phyloP scores from a whole-genome alignment of 2,329 filamentous ascomycete species.

The Fusarium redolens region DNA sequence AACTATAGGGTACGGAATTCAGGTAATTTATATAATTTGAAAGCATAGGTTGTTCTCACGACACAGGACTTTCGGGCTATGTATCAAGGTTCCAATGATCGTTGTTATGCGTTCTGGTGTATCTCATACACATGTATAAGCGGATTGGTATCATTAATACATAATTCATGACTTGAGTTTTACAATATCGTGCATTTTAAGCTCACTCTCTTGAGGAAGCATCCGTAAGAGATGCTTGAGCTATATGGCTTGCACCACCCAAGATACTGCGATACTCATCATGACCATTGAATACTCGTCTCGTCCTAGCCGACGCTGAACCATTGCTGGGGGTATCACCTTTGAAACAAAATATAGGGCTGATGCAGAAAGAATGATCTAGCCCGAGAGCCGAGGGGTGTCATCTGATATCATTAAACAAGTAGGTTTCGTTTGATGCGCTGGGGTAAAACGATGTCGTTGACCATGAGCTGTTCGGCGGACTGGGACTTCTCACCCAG shows the following conservation, averaged over 20 bases:
- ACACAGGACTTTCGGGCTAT: not conserved
- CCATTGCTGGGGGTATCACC: slow-evolving; percentile 35
- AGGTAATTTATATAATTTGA: not conserved
- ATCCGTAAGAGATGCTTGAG: not conserved
- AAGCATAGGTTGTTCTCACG: not conserved
- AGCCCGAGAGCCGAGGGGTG: not conserved
- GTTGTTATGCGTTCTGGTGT: not conserved
- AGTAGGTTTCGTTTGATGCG: slow-evolving; percentile 58
- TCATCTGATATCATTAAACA: slow-evolving; percentile 13
- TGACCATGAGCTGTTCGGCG: slow-evolving; percentile 47
- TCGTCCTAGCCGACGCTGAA: slow-evolving; percentile 20
- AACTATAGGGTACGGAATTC: not conserved
- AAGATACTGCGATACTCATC: not conserved
- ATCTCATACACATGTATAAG: not conserved
- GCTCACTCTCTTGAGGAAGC: not conserved
- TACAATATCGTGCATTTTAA: not conserved
- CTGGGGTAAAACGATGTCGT: slow-evolving; percentile 51
- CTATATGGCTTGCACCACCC: not conserved
- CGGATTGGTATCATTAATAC: slow-evolving; percentile 3
- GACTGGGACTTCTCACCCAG: slow-evolving; percentile 55
- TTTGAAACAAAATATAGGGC: slow-evolving; percentile 1
- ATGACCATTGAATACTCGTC: slow-evolving; percentile 3
- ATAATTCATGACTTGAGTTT: slow-evolving; percentile 5
- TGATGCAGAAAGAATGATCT: not conserved
- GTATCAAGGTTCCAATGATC: not conserved